Conservation (phyloP, 2,329 filamentous ascomycete genomes). For the Fusarium sp. region DNA sequence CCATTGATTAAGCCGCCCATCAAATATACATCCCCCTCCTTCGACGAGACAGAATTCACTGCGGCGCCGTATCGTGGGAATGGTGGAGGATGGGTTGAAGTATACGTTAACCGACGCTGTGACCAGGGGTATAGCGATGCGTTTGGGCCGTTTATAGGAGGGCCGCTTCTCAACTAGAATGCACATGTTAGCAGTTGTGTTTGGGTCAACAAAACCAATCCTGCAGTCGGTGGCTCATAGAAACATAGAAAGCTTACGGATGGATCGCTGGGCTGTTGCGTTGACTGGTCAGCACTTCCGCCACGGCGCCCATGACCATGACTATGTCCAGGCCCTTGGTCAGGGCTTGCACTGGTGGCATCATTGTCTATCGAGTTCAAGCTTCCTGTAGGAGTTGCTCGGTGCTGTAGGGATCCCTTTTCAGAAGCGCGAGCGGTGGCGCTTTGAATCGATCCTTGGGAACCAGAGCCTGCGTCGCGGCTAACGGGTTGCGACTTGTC, state of each 20-base stretch:
- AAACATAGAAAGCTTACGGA: constrained; percentile 54
- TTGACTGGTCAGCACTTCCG: constrained; percentile 63
- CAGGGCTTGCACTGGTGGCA: constrained; percentile 69
- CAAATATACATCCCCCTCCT: constrained; percentile 96
- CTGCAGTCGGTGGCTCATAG: not conserved
- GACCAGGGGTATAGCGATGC: constrained; percentile 95
- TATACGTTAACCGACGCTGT: constrained; percentile 87
- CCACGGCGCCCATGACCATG: constrained; percentile 63
- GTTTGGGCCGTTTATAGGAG: constrained; percentile 68
- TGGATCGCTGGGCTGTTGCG: constrained; percentile 51
- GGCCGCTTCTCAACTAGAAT: constrained; percentile 66
- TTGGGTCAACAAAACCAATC: not conserved
- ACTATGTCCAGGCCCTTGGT: constrained; percentile 62
- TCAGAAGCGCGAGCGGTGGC: constrained; percentile 62
- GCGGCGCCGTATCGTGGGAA: constrained; percentile 98
- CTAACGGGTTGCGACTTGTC: constrained; percentile 66
- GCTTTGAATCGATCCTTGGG: constrained; percentile 62
- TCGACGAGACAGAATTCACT: constrained; percentile 90
- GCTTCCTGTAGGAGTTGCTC: constrained; percentile 81
- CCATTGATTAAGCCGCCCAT: constrained; percentile 98
- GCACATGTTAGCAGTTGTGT: constrained; percentile 21
- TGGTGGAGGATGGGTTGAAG: constrained; percentile 82
- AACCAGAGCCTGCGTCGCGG: constrained; percentile 63
- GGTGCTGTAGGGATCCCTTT: constrained; percentile 63
- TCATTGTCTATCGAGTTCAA: constrained; percentile 77